Conservation (phyloP, 306 rosid genomes). For the Cyamopsis tetragonoloba region DNA sequence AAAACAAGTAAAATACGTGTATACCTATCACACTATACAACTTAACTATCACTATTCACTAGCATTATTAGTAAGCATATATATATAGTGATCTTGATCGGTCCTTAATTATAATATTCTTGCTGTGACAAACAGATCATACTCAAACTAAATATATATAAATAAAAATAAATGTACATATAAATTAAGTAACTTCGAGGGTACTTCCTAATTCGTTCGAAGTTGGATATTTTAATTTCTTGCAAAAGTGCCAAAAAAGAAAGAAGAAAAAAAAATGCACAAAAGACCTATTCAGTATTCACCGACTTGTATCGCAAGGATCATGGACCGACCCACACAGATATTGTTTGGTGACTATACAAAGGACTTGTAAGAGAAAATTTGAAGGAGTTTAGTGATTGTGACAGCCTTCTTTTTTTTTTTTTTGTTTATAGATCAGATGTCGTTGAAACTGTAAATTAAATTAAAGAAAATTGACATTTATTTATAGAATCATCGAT, state of each 20-base stretch:
- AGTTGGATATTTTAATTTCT: background rate
- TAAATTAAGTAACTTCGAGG: constrained; percentile 26
- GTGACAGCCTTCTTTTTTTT: background rate
- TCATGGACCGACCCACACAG: constrained; percentile 24
- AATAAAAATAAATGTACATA: too few species aligned
- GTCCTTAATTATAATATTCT: constrained; percentile 27
- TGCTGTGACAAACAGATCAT: constrained; percentile 23
- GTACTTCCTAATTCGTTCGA: constrained; percentile 1
- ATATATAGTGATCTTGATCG: constrained; percentile 33
- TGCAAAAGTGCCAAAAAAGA: constrained; percentile 17
- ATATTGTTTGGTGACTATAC: constrained; percentile 14
- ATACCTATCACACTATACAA: background rate
- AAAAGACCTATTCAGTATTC: constrained; percentile 37
- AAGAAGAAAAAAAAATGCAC: too few species aligned
- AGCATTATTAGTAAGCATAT: too few species aligned
- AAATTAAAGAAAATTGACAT: too few species aligned
- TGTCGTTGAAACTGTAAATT: background rate
- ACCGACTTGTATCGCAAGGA: constrained; percentile 41
- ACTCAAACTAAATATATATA: constrained; percentile 31
- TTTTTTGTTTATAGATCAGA: background rate
- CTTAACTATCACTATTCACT: background rate
- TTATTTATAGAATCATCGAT: too few species aligned
- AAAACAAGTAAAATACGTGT: constrained; percentile 13
- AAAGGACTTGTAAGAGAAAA: background rate
- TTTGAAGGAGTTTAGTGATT: background rate